Evolutionary conservation across 345 rosid genomes (phyloP), one percentile per base, ranked within the genome.

Genomic region (Eucalyptus viminalis): DNA sequence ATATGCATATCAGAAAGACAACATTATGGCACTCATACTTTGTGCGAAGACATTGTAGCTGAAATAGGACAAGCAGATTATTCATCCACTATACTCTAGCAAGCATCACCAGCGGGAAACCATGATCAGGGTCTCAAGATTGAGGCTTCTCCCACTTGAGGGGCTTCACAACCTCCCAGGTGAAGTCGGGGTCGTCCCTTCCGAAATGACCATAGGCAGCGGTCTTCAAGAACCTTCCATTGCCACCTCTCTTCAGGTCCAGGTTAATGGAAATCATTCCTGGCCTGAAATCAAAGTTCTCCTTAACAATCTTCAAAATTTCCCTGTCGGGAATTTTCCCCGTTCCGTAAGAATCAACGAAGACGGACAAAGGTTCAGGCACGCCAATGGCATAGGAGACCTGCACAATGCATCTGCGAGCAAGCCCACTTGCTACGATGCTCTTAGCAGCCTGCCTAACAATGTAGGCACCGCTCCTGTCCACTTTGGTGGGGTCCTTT

Each of bases 141-240:
- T 88, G 67, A 76, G 89, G 89, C 67, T 80, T 88, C 86, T 88
- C 89, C 86, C 67, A 80, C 47, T 49, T 90, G 54, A 86, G 90
- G 24, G 93, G 93, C 93, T 93, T 93, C 69, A 93, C 95, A 87
- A 90, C 91, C 91, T 93, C 95, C 94, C 94, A 93, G 88, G 94
- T 93, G 93, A 93, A 93, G 90, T 93, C 95, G 6, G 95, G 92
- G 88, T 93, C 93, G 34, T 93, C 95, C 89, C 95, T 92, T 90
- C 95, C 95, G 24, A 93, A 93, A 89, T 93, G 95, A 43, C 95
- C 95, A 19, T 93, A 93, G 8, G 95, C 95, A 43, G 94, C 95
- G 11, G 94, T 93, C 92, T 93, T 93, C 89, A 92, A 89, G 92
- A 90, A 93, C 94, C 95, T 92, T 54, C 80, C 50, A 80, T 92